phyloP scores from a whole-genome alignment of 495 filamentous ascomycete genomes.

The Aspergillus ostianus region DNA sequence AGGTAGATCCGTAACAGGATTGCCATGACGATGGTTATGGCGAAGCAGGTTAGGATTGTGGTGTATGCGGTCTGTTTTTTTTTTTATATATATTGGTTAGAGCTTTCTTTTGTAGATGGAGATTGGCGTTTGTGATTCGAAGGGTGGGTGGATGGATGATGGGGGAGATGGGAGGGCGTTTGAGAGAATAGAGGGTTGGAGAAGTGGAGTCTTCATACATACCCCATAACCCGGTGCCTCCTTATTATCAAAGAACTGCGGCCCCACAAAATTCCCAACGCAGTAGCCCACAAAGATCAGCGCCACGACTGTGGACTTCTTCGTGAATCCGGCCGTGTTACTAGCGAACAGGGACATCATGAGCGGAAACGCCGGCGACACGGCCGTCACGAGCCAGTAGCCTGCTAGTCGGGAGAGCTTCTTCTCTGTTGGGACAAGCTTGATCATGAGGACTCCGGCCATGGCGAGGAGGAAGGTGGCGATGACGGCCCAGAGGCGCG shows the following conservation, averaged over 20 bases:
- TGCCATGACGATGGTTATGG: constrained; percentile 13
- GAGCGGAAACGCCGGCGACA: constrained; percentile 18
- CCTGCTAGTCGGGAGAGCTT: constrained; percentile 19
- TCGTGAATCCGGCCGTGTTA: constrained; percentile 33
- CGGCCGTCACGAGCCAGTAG: constrained; percentile 16
- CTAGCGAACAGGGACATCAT: constrained; percentile 22
- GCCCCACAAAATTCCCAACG: constrained; percentile 23
- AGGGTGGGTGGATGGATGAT: no score
- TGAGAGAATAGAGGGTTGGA: not conserved
- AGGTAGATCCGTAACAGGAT: constrained; percentile 12
- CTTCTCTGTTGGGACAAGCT: constrained; percentile 10
- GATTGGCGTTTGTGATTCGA: no score
- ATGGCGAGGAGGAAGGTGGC: constrained; percentile 13
- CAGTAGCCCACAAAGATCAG: constrained; percentile 25
- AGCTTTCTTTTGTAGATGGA: no score
- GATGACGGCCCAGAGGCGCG: constrained; percentile 13
- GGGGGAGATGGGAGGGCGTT: not conserved
- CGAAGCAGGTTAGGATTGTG: constrained; percentile 17
- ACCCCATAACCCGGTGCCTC: constrained; percentile 23
- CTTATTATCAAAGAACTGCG: constrained; percentile 20
- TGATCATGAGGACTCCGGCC: constrained; percentile 20
- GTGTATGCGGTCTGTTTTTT: constrained; percentile 20
- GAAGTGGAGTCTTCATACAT: constrained; percentile 2
- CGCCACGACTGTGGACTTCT: constrained; percentile 19
- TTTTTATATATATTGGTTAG: not conserved